Base-by-base conservation (phyloP, 2,329 filamentous ascomycete genomes). In the Plectosphaerella sp. region DNA sequence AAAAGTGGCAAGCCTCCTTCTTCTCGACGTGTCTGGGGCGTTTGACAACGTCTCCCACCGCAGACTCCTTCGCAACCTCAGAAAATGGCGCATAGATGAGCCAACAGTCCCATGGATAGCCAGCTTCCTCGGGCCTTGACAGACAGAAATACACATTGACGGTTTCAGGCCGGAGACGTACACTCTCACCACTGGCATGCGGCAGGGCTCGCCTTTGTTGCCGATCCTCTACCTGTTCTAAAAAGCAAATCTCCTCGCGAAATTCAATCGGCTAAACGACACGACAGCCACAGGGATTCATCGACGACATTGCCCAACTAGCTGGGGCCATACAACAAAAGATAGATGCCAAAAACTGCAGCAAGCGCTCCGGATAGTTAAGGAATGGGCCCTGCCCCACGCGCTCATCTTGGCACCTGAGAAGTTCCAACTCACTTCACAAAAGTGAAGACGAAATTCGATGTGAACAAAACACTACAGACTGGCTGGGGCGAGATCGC, bases 221-320 rank as follows among this genome's bases (percentile, higher is more conserved):
- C 62, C 57, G 5, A 62, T 65, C 22, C 59, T 63, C 24, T 65
- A 58, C 49, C 55, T 64, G 11, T 55, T 65, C 50, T 66, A 62
- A 33, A 63, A 64, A 28, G 55, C 57, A 24, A 57, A 63, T 42
- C 53, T 65, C 0, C 50, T 64, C 9, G 57, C 63, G 41, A 45
- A 16, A 10, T 53, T 46, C 33, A 28, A 5, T 9, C 58, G 56
- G 46, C 43, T 39, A 6, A 15, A 48, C 37, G 50, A 52, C 16
- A 58, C 47, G 18, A 51, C 47, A 45, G 54, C 52, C 16, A 50
- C 52, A n/a, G 3, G 49, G 52, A 5, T 58, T 51, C 28, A 59
- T 57, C 42, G 25, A 52, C 33, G 36, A 54, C 28, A 18, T 52
- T 18, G 50, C 57, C 9, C 57, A 58, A 28, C 51, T 60, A 3